Conservation (phyloP, 2,329 filamentous ascomycete genomes). For the Geosmithia flava region DNA sequence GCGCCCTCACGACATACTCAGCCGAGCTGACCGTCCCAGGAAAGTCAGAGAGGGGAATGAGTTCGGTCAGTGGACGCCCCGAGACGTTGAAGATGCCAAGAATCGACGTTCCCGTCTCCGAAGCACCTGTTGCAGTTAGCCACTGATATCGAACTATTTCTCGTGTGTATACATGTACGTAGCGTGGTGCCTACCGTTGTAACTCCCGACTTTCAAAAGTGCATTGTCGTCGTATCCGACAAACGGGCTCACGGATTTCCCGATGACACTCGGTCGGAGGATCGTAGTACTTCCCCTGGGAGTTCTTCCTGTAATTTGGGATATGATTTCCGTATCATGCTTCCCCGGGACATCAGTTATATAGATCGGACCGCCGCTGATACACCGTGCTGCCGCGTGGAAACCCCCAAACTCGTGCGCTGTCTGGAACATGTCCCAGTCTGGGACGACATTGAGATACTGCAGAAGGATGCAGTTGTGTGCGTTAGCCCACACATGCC, state of each 20-base stretch:
- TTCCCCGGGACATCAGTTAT: constrained; percentile 83
- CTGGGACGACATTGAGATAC: constrained; percentile 76
- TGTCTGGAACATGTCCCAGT: constrained; percentile 65
- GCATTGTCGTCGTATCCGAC: constrained; percentile 60
- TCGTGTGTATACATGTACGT: neutral
- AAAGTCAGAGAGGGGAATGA: constrained; percentile 61
- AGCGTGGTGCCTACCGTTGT: constrained; percentile 43
- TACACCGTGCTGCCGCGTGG: constrained; percentile 79
- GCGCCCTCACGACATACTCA: constrained; percentile 62
- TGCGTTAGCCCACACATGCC: constrained; percentile 93
- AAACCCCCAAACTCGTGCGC: constrained; percentile 60
- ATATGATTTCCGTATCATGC: constrained; percentile 64
- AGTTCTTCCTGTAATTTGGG: constrained; percentile 69
- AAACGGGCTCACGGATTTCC: constrained; percentile 63
- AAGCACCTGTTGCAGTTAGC: constrained; percentile 21
- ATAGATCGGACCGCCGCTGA: constrained; percentile 86
- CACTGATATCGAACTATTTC: neutral
- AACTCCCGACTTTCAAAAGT: constrained; percentile 68
- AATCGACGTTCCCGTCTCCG: constrained; percentile 59
- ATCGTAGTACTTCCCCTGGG: constrained; percentile 64
- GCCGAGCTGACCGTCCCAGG: constrained; percentile 48
- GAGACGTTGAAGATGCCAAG: constrained; percentile 79
- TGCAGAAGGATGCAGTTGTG: constrained; percentile 76
- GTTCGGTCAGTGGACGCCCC: constrained; percentile 46
- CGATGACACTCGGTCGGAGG: constrained; percentile 64